Conservation (phyloP, 257 asterid genomes). For the Solanum habrochaites region DNA sequence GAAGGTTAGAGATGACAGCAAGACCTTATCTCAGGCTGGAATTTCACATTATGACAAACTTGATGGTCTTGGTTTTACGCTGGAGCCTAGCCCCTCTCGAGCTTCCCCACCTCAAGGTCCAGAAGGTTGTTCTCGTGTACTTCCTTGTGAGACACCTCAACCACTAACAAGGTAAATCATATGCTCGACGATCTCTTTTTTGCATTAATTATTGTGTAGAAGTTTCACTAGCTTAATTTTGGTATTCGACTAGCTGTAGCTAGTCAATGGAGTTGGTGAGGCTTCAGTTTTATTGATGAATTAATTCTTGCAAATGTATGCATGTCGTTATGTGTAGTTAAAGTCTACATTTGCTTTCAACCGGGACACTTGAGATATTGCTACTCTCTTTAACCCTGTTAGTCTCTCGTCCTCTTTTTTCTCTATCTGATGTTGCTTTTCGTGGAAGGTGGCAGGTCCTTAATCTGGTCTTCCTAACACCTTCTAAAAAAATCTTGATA, state of each 20-base stretch:
- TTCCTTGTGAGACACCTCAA: conserved; percentile 24
- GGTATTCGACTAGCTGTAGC: background rate
- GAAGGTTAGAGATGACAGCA: conserved; percentile 76
- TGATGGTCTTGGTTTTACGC: conserved; percentile 65
- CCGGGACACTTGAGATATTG: background rate
- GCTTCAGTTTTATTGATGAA: background rate
- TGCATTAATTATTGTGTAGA: background rate
- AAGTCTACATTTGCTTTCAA: background rate
- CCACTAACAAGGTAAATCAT: conserved; percentile 37
- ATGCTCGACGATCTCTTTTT: background rate
- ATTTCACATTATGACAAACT: conserved; percentile 55
- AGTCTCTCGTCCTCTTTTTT: background rate
- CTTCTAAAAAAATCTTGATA: background rate
- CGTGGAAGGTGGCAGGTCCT: background rate
- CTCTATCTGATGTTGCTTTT: background rate
- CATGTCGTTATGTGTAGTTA: background rate
- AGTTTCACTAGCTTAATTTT: background rate
- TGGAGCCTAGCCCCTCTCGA: conserved; percentile 59
- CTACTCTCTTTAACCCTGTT: background rate
- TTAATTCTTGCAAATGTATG: background rate
- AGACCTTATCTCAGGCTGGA: conserved; percentile 81
- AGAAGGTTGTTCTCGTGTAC: conserved; percentile 19
- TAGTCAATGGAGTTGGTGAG: background rate
- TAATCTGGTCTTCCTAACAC: background rate
- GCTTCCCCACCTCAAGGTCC: conserved; percentile 16